phyloP scores from a whole-genome alignment of 2,329 filamentous ascomycete genomes.

The Aspergillus calidoustus region DNA sequence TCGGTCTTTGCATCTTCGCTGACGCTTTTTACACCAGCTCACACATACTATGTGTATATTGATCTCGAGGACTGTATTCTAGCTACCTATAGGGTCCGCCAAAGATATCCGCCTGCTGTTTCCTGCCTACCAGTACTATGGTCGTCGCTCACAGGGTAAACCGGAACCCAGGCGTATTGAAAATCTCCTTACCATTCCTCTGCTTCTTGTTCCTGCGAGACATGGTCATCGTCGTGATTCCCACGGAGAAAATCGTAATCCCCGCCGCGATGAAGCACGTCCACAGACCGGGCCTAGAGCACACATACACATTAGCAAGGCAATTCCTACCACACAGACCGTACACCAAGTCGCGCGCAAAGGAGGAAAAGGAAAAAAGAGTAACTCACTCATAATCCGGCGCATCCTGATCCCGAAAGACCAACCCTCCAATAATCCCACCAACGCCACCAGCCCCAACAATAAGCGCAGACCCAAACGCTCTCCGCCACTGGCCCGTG shows the following conservation, averaged over 20 bases:
- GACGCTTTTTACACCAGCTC: no score
- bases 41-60: no score
- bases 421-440: conserved; percentile 18
- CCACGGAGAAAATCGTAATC: conserved; percentile 12
- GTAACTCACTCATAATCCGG: conserved; percentile 19
- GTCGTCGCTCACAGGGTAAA: conserved; percentile 9
- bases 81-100: not conserved
- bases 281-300: conserved; percentile 13
- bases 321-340: no score
- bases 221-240: conserved; percentile 15
- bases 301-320: no score
- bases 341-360: no score
- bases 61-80: not conserved
- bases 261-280: conserved; percentile 16
- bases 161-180: conserved; percentile 14
- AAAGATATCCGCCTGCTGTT: no score
- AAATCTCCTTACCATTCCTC: conserved; percentile 3
- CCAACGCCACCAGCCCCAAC: conserved; percentile 20
- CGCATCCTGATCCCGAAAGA: conserved; percentile 20
- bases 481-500: conserved; percentile 24
- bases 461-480: conserved; percentile 23
- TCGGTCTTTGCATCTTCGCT: no score
- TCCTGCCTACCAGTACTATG: no score
- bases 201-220: conserved; percentile 11
- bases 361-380: no score